These are phyloP conservation scores for Sporothrix schenckii DNA, from an alignment of 2,329 filamentous ascomycete species.

Conservation along the genomic window DNA sequence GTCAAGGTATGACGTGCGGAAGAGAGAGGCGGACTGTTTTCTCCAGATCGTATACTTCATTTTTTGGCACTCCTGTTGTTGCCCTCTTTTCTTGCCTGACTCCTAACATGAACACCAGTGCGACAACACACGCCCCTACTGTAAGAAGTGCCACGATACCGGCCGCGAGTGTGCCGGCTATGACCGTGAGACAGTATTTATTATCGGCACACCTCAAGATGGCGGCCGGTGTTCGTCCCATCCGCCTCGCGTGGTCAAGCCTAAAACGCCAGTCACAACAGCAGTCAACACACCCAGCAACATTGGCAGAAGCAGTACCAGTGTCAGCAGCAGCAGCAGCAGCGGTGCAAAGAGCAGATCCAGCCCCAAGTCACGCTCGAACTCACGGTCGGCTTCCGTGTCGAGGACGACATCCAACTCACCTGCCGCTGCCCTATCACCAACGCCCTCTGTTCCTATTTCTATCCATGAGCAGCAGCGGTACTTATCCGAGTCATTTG, in stretches of 20 bases:
- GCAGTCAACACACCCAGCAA: background rate
- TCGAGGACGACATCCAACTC: constrained; percentile 19
- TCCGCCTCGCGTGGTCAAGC: constrained; percentile 53
- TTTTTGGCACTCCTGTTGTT: background rate
- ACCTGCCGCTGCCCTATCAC: constrained; percentile 17
- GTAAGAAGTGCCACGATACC: constrained; percentile 62
- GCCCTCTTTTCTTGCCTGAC: background rate
- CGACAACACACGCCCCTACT: constrained; percentile 63
- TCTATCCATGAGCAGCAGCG: constrained; percentile 25
- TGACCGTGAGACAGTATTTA: constrained; percentile 64
- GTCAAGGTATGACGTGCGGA: constrained; percentile 54
- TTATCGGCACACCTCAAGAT: constrained; percentile 60
- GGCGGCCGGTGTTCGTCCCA: constrained; percentile 61
- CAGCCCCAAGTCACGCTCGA: constrained; percentile 10
- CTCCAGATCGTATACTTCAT: constrained; percentile 2
- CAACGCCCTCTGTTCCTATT: constrained; percentile 25
- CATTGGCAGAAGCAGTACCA: constrained; percentile 30
- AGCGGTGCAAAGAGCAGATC: constrained; percentile 7
- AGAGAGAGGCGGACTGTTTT: background rate
- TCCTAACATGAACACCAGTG: constrained; percentile 48
- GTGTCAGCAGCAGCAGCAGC: constrained; percentile 23
- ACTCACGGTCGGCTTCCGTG: constrained; percentile 15
- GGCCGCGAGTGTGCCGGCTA: constrained; percentile 65
- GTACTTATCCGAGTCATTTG: background rate
- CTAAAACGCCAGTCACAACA: constrained; percentile 40